A percentile compares a stretch with the other conserved stretches of the same genome.
Evolutionary conservation across 768 basidiomycete species (phyloP).

Genomic region (Cyathus striatus): DNA sequence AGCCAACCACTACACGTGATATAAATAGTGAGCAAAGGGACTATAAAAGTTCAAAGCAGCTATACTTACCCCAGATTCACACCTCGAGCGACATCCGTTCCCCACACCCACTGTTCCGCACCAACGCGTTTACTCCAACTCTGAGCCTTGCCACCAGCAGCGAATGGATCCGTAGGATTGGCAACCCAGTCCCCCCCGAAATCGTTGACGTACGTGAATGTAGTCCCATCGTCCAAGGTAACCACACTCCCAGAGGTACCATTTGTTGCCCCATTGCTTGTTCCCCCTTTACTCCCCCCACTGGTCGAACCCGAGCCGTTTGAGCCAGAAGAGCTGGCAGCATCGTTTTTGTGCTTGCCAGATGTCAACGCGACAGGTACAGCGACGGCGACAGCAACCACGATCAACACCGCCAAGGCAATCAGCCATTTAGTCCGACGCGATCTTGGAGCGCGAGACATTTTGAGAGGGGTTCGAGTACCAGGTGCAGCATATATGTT

Average conservation of each 20-base stretch:
- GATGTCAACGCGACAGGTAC: slow-evolving; percentile 22
- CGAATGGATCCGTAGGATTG: slow-evolving; percentile 68
- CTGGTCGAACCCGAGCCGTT: slow-evolving; percentile 6
- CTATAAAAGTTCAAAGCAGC: neutral
- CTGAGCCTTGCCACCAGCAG: slow-evolving; percentile 68
- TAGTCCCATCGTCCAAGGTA: slow-evolving; percentile 69
- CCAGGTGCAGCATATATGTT: neutral
- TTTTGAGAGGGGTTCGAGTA: neutral
- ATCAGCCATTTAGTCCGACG: slow-evolving; percentile 15
- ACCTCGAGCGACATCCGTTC: slow-evolving; percentile 50
- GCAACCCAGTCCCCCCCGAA: slow-evolving; percentile 83
- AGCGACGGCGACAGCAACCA: slow-evolving; percentile 37
- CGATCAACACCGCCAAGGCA: slow-evolving; percentile 20
- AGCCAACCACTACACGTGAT: slow-evolving; percentile 1
- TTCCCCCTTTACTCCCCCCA: slow-evolving; percentile 2
- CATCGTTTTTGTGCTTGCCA: slow-evolving; percentile 11
- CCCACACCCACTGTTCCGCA: slow-evolving; percentile 68
- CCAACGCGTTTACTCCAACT: slow-evolving; percentile 76
- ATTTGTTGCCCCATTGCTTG: slow-evolving; percentile 18
- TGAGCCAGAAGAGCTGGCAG: slow-evolving; percentile 8
- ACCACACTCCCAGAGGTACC: slow-evolving; percentile 68
- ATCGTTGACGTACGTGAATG: slow-evolving; percentile 71
- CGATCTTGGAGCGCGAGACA: slow-evolving; percentile 3
- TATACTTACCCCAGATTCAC: slow-evolving; percentile 51
- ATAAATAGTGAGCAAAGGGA: neutral